phyloP scores from a whole-genome alignment of 768 basidiomycete species.

The Chalciporus piperatus region DNA sequence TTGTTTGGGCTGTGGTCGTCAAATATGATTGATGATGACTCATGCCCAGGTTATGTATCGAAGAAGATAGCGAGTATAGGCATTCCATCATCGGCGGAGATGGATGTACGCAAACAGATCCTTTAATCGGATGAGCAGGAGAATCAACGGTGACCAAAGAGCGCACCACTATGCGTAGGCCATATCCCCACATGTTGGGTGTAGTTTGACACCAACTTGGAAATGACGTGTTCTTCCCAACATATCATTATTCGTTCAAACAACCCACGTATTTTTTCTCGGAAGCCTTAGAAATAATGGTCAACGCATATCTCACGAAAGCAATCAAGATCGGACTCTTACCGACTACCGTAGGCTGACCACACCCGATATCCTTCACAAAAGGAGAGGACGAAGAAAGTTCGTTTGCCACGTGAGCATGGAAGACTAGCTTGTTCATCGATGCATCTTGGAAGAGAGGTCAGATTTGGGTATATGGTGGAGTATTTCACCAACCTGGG shows the following conservation, averaged over 20 bases:
- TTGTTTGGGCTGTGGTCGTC: constrained; percentile 35
- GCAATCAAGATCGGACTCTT: constrained; percentile 10
- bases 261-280: constrained; percentile 37
- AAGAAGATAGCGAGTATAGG: constrained; percentile 50
- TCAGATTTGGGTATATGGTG: constrained; percentile 1
- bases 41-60: constrained; percentile 55
- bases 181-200: constrained; percentile 3
- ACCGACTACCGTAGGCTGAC: constrained; percentile 37
- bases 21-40: constrained; percentile 37
- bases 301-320: constrained; percentile 4
- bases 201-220: constrained; percentile 22
- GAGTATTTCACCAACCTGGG: constrained; percentile 33
- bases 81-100: constrained; percentile 55
- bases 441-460: constrained; percentile 4
- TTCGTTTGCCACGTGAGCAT: constrained; percentile 50
- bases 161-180: constrained; percentile 11
- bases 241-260: constrained; percentile 46
- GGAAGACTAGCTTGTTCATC: constrained; percentile 41
- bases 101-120: constrained; percentile 34
- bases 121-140: constrained; percentile 19
- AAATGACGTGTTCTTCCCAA: constrained; percentile 52
- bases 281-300: constrained; percentile 45
- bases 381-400: constrained; percentile 44
- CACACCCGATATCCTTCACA: constrained; percentile 43
- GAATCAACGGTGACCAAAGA: constrained; percentile 1